Percentiles rank a stretch among this genome's conserved stretches.
These are phyloP conservation scores for Dendrobium chrysotoxum DNA, from an alignment of 106 monocot species.

Conservation along the genomic window DNA sequence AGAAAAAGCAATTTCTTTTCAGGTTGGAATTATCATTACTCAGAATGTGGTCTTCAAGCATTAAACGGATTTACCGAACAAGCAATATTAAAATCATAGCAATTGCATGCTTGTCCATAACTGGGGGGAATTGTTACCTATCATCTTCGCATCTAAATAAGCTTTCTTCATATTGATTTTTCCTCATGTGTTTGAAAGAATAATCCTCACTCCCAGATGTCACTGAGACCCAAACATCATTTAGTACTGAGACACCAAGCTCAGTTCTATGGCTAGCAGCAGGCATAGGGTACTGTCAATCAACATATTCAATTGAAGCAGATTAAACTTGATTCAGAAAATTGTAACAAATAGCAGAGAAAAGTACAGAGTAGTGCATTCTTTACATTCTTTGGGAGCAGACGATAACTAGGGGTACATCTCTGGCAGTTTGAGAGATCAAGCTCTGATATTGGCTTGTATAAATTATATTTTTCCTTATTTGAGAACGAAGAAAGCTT, in stretches of 20 bases:
- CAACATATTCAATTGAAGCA: slow-evolving; percentile 4
- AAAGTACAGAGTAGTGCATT: background rate
- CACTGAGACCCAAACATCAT: slow-evolving; percentile 60
- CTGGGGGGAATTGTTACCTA: slow-evolving; percentile 18
- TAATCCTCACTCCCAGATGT: slow-evolving; percentile 63
- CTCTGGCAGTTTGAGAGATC: slow-evolving; percentile 64
- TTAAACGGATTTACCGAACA: background rate
- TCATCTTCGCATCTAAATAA: slow-evolving; percentile 68
- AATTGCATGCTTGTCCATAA: background rate
- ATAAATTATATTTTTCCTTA: slow-evolving; percentile 58
- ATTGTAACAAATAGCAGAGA: background rate
- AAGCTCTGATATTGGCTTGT: slow-evolving; percentile 74
- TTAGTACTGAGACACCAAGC: slow-evolving; percentile 36
- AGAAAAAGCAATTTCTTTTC: background rate
- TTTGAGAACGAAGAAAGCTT: slow-evolving; percentile 33
- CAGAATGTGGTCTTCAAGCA: background rate
- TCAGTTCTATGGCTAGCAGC: slow-evolving; percentile 50
- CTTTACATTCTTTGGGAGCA: slow-evolving; percentile 71
- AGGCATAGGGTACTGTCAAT: slow-evolving; percentile 37
- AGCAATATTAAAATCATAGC: background rate
- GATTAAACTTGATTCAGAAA: background rate
- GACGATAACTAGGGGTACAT: slow-evolving; percentile 78
- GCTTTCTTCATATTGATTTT: slow-evolving; percentile 65
- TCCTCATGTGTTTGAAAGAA: slow-evolving; percentile 61
- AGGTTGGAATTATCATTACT: background rate